These are phyloP conservation scores for Chaetomiaceae sp. DNA, from an alignment of 2,329 filamentous ascomycete genomes.

Conservation along the genomic window DNA sequence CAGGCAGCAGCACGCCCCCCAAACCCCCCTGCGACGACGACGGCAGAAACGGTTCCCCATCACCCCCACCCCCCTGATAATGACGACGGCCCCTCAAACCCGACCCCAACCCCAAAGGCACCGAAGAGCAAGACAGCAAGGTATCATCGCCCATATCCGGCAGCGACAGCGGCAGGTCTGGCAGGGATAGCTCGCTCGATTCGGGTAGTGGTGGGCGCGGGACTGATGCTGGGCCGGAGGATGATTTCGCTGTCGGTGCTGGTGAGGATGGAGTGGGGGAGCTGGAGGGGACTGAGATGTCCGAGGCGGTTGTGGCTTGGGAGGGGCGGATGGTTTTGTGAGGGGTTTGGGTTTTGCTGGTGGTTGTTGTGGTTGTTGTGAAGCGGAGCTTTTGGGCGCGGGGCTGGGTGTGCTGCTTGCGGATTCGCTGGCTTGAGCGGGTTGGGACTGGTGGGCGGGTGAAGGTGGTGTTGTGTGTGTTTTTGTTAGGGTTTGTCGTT, in stretches of 20 bases:
- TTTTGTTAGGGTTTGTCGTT: not conserved
- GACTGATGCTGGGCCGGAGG: constrained; percentile 2
- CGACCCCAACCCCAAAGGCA: no score
- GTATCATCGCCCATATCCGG: not conserved
- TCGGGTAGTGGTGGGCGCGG: constrained; percentile 9
- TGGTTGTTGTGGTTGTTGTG: no score
- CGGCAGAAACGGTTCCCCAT: not conserved
- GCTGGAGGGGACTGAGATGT: constrained; percentile 30
- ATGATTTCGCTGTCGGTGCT: not conserved
- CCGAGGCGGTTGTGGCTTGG: constrained; percentile 42
- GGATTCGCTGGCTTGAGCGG: constrained; percentile 17
- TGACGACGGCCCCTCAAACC: no score
- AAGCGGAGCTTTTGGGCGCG: no score
- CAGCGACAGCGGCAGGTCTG: not conserved
- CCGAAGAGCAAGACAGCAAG: no score
- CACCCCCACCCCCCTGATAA: not conserved
- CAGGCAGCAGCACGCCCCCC: constrained; percentile 19
- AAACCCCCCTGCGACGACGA: constrained; percentile 14
- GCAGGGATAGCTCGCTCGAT: constrained; percentile 12
- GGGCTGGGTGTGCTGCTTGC: constrained; percentile 8
- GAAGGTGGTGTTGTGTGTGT: not conserved
- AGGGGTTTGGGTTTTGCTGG: no score
- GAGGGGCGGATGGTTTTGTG: constrained; percentile 32
- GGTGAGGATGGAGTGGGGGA: not conserved
- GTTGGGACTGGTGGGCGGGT: constrained; percentile 6